Percentiles rank a stretch among this genome's conserved stretches.
Conservation (phyloP, 2,329 filamentous ascomycete genomes). For the Cladophialophora bantiana region DNA sequence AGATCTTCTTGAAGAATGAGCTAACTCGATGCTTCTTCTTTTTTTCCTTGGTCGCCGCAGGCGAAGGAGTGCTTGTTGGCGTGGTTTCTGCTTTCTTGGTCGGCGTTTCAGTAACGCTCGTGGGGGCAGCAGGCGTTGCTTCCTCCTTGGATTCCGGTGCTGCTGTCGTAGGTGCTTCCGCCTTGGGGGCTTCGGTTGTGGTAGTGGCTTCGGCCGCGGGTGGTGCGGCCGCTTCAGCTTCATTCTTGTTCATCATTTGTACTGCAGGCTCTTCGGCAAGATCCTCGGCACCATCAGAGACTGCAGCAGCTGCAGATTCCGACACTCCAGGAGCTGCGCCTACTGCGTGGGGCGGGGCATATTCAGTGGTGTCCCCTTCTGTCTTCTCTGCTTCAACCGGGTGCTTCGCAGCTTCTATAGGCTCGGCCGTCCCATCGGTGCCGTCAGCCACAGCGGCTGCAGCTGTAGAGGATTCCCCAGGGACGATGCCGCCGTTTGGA, state of each 20-base stretch:
- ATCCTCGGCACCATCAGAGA: constrained; percentile 39
- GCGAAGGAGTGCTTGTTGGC: constrained; percentile 37
- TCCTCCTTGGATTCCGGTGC: constrained; percentile 23
- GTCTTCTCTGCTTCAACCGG: constrained; percentile 31
- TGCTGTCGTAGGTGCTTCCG: constrained; percentile 12
- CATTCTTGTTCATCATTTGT: constrained; percentile 38
- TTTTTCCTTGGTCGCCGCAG: constrained; percentile 56
- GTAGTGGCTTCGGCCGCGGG: constrained; percentile 8
- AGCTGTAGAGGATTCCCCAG: constrained; percentile 29
- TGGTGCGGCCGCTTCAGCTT: constrained; percentile 24
- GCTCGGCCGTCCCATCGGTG: constrained; percentile 23
- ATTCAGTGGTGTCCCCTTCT: constrained; percentile 37
- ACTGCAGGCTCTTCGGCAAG: constrained; percentile 39
- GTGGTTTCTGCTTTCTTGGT: constrained; percentile 41
- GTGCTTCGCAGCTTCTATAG: constrained; percentile 16
- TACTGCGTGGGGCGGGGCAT: constrained; percentile 32
- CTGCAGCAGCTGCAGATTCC: constrained; percentile 28
- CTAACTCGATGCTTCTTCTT: constrained; percentile 73
- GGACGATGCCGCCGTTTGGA: constrained; percentile 4
- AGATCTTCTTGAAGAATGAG: constrained; percentile 67
- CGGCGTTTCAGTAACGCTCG: constrained; percentile 28
- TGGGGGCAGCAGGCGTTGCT: constrained; percentile 16
- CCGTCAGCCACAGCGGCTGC: constrained; percentile 36
- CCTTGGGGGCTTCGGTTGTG: constrained; percentile 24
- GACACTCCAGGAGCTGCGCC: constrained; percentile 12